A percentile compares a stretch with the other conserved stretches of the same genome.
phyloP scores from a whole-genome alignment of 768 basidiomycete genomes.

The Hygrophoropsis aurantiaca region DNA sequence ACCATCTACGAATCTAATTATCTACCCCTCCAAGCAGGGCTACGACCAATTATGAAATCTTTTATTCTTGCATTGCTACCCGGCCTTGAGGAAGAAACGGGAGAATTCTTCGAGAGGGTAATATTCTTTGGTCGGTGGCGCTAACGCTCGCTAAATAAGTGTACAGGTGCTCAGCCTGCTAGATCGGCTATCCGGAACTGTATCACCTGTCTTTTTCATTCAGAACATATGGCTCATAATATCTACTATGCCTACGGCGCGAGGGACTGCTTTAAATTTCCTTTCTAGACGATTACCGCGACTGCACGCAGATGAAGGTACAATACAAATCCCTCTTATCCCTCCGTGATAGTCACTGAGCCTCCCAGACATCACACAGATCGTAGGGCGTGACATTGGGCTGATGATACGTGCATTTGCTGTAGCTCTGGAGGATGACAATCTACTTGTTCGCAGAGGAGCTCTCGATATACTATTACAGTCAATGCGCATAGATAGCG shows the following conservation, averaged over 20 bases:
- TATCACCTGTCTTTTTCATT: conserved; percentile 88
- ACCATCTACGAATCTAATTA: conserved; percentile 94
- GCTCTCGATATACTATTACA: conserved; percentile 84
- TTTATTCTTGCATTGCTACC: conserved; percentile 92
- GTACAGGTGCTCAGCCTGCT: conserved; percentile 74
- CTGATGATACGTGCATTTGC: conserved; percentile 93
- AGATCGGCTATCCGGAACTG: conserved; percentile 78
- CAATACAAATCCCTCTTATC: conserved; percentile 6
- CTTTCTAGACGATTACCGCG: conserved; percentile 78
- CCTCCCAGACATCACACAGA: conserved; percentile 56
- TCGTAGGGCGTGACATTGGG: conserved; percentile 85
- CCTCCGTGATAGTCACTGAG: conserved; percentile 4
- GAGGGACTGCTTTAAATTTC: conserved; percentile 86
- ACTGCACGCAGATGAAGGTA: conserved; percentile 71
- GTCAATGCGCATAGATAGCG: conserved; percentile 71
- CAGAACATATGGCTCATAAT: conserved; percentile 95
- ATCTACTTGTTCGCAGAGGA: conserved; percentile 83
- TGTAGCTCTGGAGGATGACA: conserved; percentile 89
- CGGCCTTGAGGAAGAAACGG: conserved; percentile 95
- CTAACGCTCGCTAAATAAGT: background rate
- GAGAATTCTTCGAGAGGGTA: conserved; percentile 94
- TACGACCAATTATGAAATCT: conserved; percentile 92
- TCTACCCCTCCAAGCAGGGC: conserved; percentile 73
- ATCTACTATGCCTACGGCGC: conserved; percentile 82
- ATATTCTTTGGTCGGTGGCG: background rate